Conservation (phyloP, 1,284 basidiomycete genomes). For the Rhodofomes roseus region DNA sequence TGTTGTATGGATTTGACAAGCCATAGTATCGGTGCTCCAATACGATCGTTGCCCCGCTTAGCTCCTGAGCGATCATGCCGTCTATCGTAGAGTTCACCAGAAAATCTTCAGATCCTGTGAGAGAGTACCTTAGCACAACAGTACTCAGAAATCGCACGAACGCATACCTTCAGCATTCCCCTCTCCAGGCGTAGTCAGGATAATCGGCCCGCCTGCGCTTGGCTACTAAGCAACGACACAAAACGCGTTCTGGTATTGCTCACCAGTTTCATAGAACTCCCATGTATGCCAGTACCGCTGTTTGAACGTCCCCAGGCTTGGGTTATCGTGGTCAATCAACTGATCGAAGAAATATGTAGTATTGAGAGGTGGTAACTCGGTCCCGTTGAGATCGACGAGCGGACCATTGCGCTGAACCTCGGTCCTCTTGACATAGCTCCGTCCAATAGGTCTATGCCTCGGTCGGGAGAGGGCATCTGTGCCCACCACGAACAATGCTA, state of each 20-base stretch:
- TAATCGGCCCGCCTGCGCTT: conserved; percentile 59
- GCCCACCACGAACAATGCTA: not conserved
- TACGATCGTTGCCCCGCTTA: conserved; percentile 58
- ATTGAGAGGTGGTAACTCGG: conserved; percentile 25
- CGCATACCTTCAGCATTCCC: conserved; percentile 37
- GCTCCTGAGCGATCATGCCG: conserved; percentile 63
- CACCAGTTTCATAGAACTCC: conserved; percentile 57
- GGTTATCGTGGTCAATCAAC: conserved; percentile 68
- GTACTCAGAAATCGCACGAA: not conserved
- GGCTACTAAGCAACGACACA: not conserved
- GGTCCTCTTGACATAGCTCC: not conserved
- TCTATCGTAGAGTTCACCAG: conserved; percentile 62
- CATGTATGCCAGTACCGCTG: conserved; percentile 49
- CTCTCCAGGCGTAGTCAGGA: conserved; percentile 53
- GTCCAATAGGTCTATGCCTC: not conserved
- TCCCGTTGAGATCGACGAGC: conserved; percentile 33
- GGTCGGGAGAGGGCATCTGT: not conserved
- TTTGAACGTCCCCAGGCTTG: conserved; percentile 66
- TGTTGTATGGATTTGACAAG: conserved; percentile 50
- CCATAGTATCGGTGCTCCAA: conserved; percentile 55
- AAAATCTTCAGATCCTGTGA: conserved; percentile 47
- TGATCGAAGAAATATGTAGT: conserved; percentile 62
- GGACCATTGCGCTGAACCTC: not conserved
- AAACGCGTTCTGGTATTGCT: not conserved
- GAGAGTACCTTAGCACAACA: not conserved